Conservation (phyloP, 2,329 filamentous ascomycete genomes). For the Neurospora sp. region DNA sequence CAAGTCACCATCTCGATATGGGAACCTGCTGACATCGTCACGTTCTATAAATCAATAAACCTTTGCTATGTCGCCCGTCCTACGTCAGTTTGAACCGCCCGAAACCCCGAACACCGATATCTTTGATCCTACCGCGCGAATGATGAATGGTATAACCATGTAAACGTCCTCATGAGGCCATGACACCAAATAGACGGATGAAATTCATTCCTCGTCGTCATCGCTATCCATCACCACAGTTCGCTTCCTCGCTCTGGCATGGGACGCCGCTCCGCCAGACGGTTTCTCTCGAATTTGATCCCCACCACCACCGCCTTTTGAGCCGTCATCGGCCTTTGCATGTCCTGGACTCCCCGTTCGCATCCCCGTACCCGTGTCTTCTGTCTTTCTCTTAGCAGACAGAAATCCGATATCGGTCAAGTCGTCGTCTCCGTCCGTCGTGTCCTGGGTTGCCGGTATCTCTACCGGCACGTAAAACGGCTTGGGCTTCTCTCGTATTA, state of each 20-base stretch:
- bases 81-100: too few species aligned
- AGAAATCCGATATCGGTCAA: conserved; percentile 11
- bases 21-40: too few species aligned
- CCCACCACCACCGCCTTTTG: background rate
- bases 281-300: background rate
- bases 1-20: too few species aligned
- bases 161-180: background rate
- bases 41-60: too few species aligned
- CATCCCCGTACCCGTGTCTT: background rate
- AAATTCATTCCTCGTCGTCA: background rate
- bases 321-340: background rate
- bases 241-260: background rate
- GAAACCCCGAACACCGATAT: too few species aligned
- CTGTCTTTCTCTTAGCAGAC: background rate
- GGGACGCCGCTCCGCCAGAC: background rate
- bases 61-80: too few species aligned
- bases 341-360: background rate
- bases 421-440: conserved; percentile 28
- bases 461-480: conserved; percentile 29
- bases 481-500: conserved; percentile 13
- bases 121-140: background rate
- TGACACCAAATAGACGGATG: background rate
- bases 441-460: conserved; percentile 28
- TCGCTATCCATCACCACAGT: background rate
- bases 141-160: background rate